Conservation (phyloP, 805 yeast genomes). For the Saccharomycopsis lassenensis region DNA sequence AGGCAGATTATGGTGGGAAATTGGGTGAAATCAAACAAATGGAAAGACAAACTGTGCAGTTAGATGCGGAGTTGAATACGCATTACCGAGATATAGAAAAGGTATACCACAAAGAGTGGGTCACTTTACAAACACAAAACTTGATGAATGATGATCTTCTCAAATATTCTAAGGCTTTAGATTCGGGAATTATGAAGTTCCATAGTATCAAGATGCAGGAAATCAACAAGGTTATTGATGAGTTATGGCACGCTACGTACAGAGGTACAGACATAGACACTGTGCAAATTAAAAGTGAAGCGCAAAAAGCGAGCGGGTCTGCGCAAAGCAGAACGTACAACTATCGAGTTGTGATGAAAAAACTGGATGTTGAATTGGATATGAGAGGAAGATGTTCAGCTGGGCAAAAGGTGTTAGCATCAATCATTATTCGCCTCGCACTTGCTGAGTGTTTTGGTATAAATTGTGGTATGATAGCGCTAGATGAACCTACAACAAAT, state of each 20-base stretch:
- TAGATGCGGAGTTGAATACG: conserved; percentile 48
- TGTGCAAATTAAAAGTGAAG: conserved; percentile 74
- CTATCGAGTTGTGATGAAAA: conserved; percentile 90
- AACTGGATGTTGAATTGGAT: conserved; percentile 83
- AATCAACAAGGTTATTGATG: conserved; percentile 75
- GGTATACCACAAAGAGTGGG: conserved; percentile 57
- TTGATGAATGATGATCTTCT: conserved; percentile 73
- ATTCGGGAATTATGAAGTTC: conserved; percentile 85
- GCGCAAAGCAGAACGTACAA: conserved; percentile 61
- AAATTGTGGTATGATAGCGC: conserved; percentile 89
- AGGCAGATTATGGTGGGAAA: conserved; percentile 60
- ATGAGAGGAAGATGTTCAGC: conserved; percentile 99
- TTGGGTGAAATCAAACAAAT: conserved; percentile 81
- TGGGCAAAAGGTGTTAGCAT: conserved; percentile 91
- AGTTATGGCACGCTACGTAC: conserved; percentile 88
- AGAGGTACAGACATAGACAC: conserved; percentile 93
- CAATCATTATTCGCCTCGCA: conserved; percentile 83
- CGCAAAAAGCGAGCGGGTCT: conserved; percentile 22
- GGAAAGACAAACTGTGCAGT: conserved; percentile 50
- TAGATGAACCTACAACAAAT: conserved; percentile 97
- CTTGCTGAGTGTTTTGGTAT: conserved; percentile 92
- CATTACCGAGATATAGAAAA: conserved; percentile 64
- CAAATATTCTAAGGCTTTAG: conserved; percentile 76
- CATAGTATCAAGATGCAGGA: conserved; percentile 89
- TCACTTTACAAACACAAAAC: conserved; percentile 63